Evolutionary conservation across 495 filamentous ascomycete species (phyloP).

Genomic region (Podospora pseudopauciseta): DNA sequence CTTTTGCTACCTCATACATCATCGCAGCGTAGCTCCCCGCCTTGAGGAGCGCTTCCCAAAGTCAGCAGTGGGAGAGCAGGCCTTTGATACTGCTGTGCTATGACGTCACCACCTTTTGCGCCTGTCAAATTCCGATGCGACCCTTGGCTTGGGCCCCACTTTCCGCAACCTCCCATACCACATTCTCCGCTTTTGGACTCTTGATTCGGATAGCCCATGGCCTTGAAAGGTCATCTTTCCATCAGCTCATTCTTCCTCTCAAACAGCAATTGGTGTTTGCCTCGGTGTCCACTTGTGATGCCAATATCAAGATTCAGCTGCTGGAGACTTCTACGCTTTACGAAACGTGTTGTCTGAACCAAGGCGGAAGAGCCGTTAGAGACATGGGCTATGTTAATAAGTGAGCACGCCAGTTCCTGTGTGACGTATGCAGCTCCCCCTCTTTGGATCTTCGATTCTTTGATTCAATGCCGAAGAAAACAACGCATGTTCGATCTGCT

Average conservation of each 20-base stretch:
- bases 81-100: conserved; percentile 20
- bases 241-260: conserved; percentile 1
- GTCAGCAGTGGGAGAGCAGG: not conserved
- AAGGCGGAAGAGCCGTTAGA: not conserved
- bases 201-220: not conserved
- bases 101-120: conserved; percentile 35
- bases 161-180: not conserved
- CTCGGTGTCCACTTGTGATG: not conserved
- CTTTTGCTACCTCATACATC: conserved; percentile 21
- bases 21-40: conserved; percentile 32
- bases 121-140: conserved; percentile 9
- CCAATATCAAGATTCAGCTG: not conserved
- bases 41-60: conserved; percentile 19
- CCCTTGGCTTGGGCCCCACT: conserved; percentile 15
- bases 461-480: not conserved
- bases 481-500: not conserved
- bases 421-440: not conserved
- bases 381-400: not conserved
- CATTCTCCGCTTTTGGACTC: conserved; percentile 7
- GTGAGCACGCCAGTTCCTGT: not conserved
- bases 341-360: not conserved
- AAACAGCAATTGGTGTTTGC: not conserved
- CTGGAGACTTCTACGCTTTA: not conserved
- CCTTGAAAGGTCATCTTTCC: not conserved
- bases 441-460: not conserved